Conservation (phyloP, 23 red algal species). For the Chondrus crispus region DNA sequence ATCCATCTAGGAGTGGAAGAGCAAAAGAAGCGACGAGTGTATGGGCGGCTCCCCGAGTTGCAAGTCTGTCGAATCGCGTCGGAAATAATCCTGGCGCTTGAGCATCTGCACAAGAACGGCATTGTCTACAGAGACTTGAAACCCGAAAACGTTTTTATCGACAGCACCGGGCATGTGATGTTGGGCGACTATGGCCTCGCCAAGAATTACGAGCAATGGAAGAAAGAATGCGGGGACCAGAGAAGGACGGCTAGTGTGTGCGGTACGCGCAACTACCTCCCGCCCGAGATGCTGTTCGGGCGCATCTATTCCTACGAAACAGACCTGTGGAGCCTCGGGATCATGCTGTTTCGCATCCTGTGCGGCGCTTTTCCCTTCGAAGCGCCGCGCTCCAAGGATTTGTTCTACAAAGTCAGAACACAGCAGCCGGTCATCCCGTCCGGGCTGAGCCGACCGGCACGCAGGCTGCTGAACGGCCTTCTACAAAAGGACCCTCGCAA, state of each 20-base stretch:
- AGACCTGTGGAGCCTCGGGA: slow-evolving; percentile 81
- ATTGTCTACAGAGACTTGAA: slow-evolving; percentile 93
- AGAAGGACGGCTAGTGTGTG: slow-evolving; percentile 58
- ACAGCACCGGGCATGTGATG: slow-evolving; percentile 69
- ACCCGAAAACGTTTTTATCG: slow-evolving; percentile 87
- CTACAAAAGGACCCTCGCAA: slow-evolving; percentile 17
- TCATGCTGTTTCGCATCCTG: slow-evolving; percentile 63
- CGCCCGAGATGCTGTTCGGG: slow-evolving; percentile 80
- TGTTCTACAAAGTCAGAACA: slow-evolving; percentile 52
- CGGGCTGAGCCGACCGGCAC: not conserved
- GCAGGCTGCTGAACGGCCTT: not conserved
- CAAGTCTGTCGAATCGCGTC: slow-evolving; percentile 50
- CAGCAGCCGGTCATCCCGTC: slow-evolving; percentile 8
- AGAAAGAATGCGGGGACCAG: not conserved
- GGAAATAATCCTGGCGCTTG: slow-evolving; percentile 84
- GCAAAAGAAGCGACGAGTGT: not conserved
- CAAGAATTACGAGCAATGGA: slow-evolving; percentile 36
- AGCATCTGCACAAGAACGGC: slow-evolving; percentile 72
- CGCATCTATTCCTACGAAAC: slow-evolving; percentile 57
- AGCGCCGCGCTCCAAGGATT: slow-evolving; percentile 39
- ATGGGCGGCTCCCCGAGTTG: slow-evolving; percentile 58
- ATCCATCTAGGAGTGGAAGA: not conserved
- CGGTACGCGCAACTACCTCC: slow-evolving; percentile 76
- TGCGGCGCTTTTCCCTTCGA: slow-evolving; percentile 64
- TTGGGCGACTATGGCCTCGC: slow-evolving; percentile 89